Base-by-base conservation (phyloP, 2,329 filamentous ascomycete genomes). In the Plenodomus tracheiphilus region DNA sequence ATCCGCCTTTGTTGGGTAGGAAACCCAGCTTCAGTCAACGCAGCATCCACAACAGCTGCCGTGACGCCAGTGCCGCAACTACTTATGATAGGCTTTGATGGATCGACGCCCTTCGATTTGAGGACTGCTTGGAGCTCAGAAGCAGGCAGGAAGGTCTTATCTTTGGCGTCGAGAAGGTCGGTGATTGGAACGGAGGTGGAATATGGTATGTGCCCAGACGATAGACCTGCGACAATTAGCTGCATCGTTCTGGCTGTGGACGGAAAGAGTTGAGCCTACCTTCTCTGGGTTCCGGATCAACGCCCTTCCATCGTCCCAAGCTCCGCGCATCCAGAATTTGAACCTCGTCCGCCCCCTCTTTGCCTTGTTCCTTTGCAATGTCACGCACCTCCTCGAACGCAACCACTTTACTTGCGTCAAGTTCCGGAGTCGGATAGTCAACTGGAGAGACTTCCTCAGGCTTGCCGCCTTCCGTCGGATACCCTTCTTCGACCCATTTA, bases 1-100 rank as follows among this genome's bases (percentile, higher is more conserved):
- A 99, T 80, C 67, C 82, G 86, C 59, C 89, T 83, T 46, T 83
- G 82, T 52, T 85, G 81, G 3, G 83, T 77, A 2, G 88, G 89
- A 66, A 85, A 92, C 1, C 85, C 86, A 18, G 92, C 90, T 71
- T 91, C 85, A 22, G 84, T 84, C 45, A 99, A 75, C 2, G 91
- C 94, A 32, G 91, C 87, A 68, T 99, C 94, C 36, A 99, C 84
- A 37, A 97, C 84, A 16, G 89, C 90, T 7, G 94, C 94, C 10
- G 92, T 97, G 43, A 99, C 93, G 28, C 94, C 94, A 6, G 92
- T 97, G 11, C 94, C 94, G 64, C 94, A 99, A 64, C 84, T 93
- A 41, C 85, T 88, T 62, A 97, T 87, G 58, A 97, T 89, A 3
- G 92, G 88, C 70, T 87, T 91, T 21, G 80, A 79, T 0, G 88